Evolutionary conservation across 2,329 filamentous ascomycete genomes (phyloP).

Genomic region (Alternaria conjuncta): DNA sequence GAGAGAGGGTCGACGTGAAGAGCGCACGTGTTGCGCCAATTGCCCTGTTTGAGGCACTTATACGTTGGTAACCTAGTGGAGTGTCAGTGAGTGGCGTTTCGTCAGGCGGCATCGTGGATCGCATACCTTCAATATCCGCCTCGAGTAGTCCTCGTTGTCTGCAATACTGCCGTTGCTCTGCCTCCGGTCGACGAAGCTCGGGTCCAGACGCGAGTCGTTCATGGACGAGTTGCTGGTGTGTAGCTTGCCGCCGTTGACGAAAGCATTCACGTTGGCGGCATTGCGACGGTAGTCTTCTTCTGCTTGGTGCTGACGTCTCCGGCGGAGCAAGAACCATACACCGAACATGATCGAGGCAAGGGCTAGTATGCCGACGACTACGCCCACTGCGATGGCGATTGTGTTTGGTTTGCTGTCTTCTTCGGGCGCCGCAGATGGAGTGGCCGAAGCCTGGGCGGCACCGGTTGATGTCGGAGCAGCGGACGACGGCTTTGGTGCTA

Average conservation of each 20-base stretch:
- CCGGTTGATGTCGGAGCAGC: conserved; percentile 28
- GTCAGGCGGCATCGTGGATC: neutral
- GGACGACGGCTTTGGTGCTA: conserved; percentile 13
- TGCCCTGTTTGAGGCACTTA: conserved; percentile 22
- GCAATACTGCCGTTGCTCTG: conserved; percentile 96
- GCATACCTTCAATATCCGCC: conserved; percentile 88
- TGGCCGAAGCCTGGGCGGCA: conserved; percentile 20
- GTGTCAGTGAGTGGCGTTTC: conserved; percentile 14
- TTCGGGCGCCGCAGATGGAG: conserved; percentile 45
- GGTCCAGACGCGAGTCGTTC: conserved; percentile 84
- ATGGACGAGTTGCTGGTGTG: conserved; percentile 72
- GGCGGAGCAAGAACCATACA: conserved; percentile 75
- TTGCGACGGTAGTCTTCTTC: conserved; percentile 87
- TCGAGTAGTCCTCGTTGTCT: conserved; percentile 95
- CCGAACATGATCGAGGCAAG: conserved; percentile 71
- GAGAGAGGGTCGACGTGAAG: conserved; percentile 8
- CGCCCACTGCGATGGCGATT: conserved; percentile 85
- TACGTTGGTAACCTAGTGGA: conserved; percentile 45
- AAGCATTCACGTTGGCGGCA: conserved; percentile 77
- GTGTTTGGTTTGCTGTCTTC: conserved; percentile 63
- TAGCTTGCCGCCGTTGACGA: conserved; percentile 66
- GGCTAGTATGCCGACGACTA: conserved; percentile 81
- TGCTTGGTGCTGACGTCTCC: conserved; percentile 75
- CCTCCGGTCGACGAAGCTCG: conserved; percentile 78
- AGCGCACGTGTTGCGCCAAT: conserved; percentile 5